These are phyloP conservation scores for Trichosanthes truncata DNA, from an alignment of 306 rosid genomes.

Conservation along the genomic window DNA sequence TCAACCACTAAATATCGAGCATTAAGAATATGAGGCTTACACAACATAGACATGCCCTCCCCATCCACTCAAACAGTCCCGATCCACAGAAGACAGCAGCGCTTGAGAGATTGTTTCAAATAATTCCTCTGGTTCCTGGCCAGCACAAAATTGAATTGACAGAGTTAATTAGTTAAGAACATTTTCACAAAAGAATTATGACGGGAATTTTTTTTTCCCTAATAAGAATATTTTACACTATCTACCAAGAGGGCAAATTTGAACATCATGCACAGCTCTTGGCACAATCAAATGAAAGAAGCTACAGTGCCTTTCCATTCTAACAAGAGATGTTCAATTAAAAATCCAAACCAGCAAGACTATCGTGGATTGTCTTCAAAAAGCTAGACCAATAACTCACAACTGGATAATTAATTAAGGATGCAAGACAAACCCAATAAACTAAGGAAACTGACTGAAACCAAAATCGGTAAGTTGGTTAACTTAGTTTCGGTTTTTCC, in stretches of 20 bases:
- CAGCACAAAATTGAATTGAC: conserved; percentile 7
- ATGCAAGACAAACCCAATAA: background rate
- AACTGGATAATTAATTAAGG: background rate
- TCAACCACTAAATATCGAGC: background rate
- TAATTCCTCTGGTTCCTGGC: conserved; percentile 89
- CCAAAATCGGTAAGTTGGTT: background rate
- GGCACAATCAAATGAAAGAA: background rate
- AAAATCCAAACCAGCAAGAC: background rate
- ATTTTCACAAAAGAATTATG: background rate
- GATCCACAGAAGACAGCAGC: conserved; percentile 83
- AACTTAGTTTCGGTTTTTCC: background rate
- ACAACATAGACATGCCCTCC: conserved; percentile 94
- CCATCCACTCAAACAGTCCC: conserved; percentile 99
- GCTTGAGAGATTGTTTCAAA: conserved; percentile 96
- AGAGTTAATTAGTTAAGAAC: background rate
- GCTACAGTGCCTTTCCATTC: background rate
- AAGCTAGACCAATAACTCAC: background rate
- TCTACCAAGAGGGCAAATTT: background rate
- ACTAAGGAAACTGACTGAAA: background rate
- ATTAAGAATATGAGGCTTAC: conserved; percentile 38
- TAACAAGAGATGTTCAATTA: background rate
- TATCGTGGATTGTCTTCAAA: background rate
- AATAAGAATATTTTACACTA: background rate
- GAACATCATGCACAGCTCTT: background rate
- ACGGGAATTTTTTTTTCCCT: background rate